Percentiles rank a stretch among this genome's conserved stretches.
phyloP scores from a whole-genome alignment of 495 filamentous ascomycete species.

The Penicillium silybi region DNA sequence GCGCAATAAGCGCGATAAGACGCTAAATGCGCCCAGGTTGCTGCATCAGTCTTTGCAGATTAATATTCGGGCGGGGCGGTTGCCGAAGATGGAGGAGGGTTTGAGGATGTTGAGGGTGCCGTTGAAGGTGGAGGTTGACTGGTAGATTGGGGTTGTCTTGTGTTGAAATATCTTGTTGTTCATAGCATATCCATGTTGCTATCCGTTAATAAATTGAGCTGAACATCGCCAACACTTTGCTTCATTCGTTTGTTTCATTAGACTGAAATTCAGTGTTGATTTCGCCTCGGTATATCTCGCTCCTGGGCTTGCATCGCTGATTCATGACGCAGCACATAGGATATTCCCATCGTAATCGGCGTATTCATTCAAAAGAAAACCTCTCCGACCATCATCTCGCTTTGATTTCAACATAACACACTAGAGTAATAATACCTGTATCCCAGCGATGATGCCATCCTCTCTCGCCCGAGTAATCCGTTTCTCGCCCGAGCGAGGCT shows the following conservation, averaged over 20 bases:
- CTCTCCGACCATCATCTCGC: background rate
- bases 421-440: conserved; percentile 6
- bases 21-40: conserved; percentile 46
- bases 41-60: conserved; percentile 56
- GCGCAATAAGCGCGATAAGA: conserved; percentile 45
- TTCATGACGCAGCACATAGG: background rate
- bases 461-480: conserved; percentile 15
- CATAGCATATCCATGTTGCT: background rate
- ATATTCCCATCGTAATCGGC: background rate
- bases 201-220: background rate
- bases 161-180: background rate
- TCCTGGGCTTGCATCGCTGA: background rate
- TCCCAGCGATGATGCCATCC: conserved; percentile 6
- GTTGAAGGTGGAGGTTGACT: conserved; percentile 30
- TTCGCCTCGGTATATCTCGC: background rate
- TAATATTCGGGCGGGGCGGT: conserved; percentile 52
- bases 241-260: too few species aligned
- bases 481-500: conserved; percentile 15
- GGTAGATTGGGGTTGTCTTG: conserved; percentile 6
- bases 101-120: conserved; percentile 43
- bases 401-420: background rate
- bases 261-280: background rate
- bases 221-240: background rate
- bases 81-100: conserved; percentile 36
- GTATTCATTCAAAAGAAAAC: background rate